Evolutionary conservation across 1,139 yeast genomes (phyloP), one percentile per base, ranked within the genome.

Genomic region (Suhomyces chickasaworum): DNA sequence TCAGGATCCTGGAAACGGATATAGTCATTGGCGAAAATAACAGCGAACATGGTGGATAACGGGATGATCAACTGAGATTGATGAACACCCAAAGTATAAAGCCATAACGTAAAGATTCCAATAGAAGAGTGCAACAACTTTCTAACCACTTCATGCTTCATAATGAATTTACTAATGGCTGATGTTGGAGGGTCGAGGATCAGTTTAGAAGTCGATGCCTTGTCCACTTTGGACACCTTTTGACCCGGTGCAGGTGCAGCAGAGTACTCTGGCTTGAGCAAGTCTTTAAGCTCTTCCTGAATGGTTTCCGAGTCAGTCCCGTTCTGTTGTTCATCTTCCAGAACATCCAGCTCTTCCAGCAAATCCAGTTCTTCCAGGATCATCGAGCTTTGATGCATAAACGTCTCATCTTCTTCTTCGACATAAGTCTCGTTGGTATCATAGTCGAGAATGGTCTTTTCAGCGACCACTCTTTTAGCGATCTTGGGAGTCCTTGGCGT

Each of bases 101-200:
- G 69, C 61, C 79, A 84, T 34, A 93, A 66, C 1, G 97, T 84
- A 39, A 90, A 60, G 49, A 89, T 75, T 0, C 97, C 99, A 45
- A 90, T 89, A 1, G 95, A 86, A 5, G 93, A 86, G 64, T 93
- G 99, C 50, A 93, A 80, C 4, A 78, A 70, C 64, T 93, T 93
- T 57, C 99, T 78, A 3, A 96, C 95, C 18, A 93, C 74, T 64
- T 93, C 99, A 61, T 93, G 93, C 59, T 86, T 87, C 33, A 83
- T 77, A 35, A 84, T 65, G 54, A 83, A 81, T 42, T 73, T 73
- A 20, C 80, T 75, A 58, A 82, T 73, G 52, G 47, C 48, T 2
- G 49, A 41, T 4, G 41, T 34, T 10, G 42, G 46, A 3, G 15
- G 25, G 12, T 4, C 20, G 21, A 43, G 27, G 4, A 43, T 23